Conservation (phyloP, 805 yeast genomes). For the Kodamaea jinghongensis region DNA sequence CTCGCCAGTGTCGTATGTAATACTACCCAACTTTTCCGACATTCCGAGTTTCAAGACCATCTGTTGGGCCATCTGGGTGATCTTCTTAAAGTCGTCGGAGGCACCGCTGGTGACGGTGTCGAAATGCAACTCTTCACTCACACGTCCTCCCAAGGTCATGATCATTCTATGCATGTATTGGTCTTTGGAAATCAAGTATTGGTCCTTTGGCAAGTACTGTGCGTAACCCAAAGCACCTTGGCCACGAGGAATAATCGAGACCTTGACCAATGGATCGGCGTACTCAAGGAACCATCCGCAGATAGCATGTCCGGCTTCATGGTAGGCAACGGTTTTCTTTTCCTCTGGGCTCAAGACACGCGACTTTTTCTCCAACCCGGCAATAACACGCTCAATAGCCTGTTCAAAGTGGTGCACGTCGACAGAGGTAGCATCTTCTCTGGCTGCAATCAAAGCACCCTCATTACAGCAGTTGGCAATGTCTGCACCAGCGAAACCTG, state of each 20-base stretch:
- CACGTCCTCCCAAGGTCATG: slow-evolving; percentile 94
- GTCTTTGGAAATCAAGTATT: slow-evolving; percentile 70
- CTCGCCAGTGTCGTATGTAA: slow-evolving; percentile 51
- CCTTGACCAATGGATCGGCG: slow-evolving; percentile 90
- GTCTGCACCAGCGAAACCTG: slow-evolving; percentile 96
- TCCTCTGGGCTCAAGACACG: slow-evolving; percentile 76
- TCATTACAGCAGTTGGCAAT: slow-evolving; percentile 94
- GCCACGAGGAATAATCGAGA: slow-evolving; percentile 93
- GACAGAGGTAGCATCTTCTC: slow-evolving; percentile 62
- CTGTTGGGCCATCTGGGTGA: slow-evolving; percentile 81
- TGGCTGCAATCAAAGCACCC: slow-evolving; percentile 91
- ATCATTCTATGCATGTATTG: slow-evolving; percentile 82
- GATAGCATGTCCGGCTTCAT: slow-evolving; percentile 96
- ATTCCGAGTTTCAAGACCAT: slow-evolving; percentile 90
- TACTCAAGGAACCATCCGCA: slow-evolving; percentile 88
- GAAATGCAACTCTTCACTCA: slow-evolving; percentile 86
- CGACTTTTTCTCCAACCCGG: slow-evolving; percentile 87
- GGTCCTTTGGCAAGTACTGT: slow-evolving; percentile 89
- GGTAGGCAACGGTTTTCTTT: slow-evolving; percentile 84
- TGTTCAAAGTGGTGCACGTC: slow-evolving; percentile 76
- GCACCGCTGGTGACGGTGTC: slow-evolving; percentile 89
- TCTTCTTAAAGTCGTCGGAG: slow-evolving; percentile 87
- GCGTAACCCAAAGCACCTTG: slow-evolving; percentile 96
- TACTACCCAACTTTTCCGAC: slow-evolving; percentile 76
- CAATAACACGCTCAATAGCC: slow-evolving; percentile 92